phyloP scores from a whole-genome alignment of 768 basidiomycete genomes.

The Termitomyces sp. region DNA sequence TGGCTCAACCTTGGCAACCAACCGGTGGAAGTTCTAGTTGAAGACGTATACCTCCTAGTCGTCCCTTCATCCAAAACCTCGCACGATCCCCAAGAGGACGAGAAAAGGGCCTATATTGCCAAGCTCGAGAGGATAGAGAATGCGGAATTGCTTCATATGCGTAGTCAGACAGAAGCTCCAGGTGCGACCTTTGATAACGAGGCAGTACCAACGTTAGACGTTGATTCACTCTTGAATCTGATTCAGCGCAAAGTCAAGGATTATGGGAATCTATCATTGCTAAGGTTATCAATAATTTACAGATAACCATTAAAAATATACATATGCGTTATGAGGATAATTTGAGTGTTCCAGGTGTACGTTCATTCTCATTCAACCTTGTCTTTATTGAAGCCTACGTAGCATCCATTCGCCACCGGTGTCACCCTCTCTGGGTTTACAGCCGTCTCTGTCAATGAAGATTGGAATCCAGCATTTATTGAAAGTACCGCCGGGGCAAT shows the following conservation, averaged over 20 bases:
- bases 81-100: slow-evolving; percentile 80
- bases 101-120: slow-evolving; percentile 69
- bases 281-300: slow-evolving; percentile 93
- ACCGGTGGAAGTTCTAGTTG: slow-evolving; percentile 86
- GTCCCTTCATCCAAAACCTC: slow-evolving; percentile 69
- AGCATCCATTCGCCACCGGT: slow-evolving; percentile 96
- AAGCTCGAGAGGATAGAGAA: slow-evolving; percentile 87
- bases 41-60: slow-evolving; percentile 93
- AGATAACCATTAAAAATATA: slow-evolving; percentile 92
- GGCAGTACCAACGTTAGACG: neutral
- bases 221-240: slow-evolving; percentile 22
- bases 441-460: slow-evolving; percentile 81
- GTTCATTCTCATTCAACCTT: slow-evolving; percentile 20
- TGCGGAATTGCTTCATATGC: slow-evolving; percentile 78
- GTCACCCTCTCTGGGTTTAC: slow-evolving; percentile 84
- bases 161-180: slow-evolving; percentile 44
- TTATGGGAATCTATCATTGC: slow-evolving; percentile 76
- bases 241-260: slow-evolving; percentile 74
- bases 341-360: slow-evolving; percentile 85
- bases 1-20: slow-evolving; percentile 88
- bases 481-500: slow-evolving; percentile 82
- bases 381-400: slow-evolving; percentile 5
- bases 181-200: slow-evolving; percentile 27
- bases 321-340: slow-evolving; percentile 97
- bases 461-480: slow-evolving; percentile 90